Base-by-base conservation (phyloP, 257 asterid species). In the Solanum sejunctum region DNA sequence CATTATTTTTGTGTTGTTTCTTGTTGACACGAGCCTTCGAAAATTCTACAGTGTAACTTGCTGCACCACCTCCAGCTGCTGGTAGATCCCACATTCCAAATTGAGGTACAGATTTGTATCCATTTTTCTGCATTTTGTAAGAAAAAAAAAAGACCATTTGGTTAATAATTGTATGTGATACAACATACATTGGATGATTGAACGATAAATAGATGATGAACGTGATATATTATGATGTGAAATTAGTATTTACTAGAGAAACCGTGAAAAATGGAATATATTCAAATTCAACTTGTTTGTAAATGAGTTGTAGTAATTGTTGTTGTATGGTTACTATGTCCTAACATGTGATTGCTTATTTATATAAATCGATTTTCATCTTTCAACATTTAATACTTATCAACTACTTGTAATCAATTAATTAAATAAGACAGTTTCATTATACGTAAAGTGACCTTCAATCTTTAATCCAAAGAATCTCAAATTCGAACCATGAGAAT, bases 31-130 rank as follows among this genome's bases (percentile, higher is more conserved):
- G 83, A 78, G 83, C 83, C 41, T 78, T 51, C 3, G 83, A 51
- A 78, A 78, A 78, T 16, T 51, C 83, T 15, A 78, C 83, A 13
- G 83, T 78, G 58, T 78, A 78, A 78, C 64, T 78, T 20, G 43
- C 71, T 15, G 47, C 23, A 78, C 17, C 64, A 26, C 83, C 83
- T 8, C 47, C 83, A 26, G 15, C 6, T 52, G 13, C 23, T 78
- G 28, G 83, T 78, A 52, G 83, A 78, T 78, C 64, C 83, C 83
- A 78, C 83, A 78, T 16, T 52, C 83, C 83, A 78, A 78, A 78
- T 78, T 78, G 83, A 52, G 83, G 83, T 52, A 78, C 83, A 26
- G 83, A 78, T 3, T 64, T 78, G 11, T 78, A 78, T 78, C 83
- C 83, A 78, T 78, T 78, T 26, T 78, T 78, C 83, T 78, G 83